Conservation (phyloP, 2,329 filamentous ascomycete species). For the Raffaelea arxii region DNA sequence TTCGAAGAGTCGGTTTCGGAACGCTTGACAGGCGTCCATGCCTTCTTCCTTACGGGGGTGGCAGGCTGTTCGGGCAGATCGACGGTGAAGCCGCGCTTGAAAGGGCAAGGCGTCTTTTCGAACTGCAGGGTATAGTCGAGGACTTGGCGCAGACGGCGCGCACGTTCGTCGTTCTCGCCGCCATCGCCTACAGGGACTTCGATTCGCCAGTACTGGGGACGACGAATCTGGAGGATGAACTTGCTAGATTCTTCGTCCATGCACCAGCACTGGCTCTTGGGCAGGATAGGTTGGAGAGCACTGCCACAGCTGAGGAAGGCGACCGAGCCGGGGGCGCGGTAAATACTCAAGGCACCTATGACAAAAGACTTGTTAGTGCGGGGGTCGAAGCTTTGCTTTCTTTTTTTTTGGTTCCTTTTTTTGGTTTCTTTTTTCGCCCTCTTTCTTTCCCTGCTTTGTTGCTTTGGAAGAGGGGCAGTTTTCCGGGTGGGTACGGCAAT, state of each 20-base stretch:
- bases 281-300: constrained; percentile 76
- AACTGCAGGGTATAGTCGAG: constrained; percentile 68
- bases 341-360: constrained; percentile 66
- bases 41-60: constrained; percentile 55
- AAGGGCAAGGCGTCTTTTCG: constrained; percentile 81
- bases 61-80: constrained; percentile 60
- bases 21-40: constrained; percentile 50
- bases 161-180: constrained; percentile 49
- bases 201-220: constrained; percentile 82
- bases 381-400: too few species aligned
- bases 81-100: constrained; percentile 66
- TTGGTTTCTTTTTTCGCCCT: too few species aligned
- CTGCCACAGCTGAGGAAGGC: constrained; percentile 81
- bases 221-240: constrained; percentile 78
- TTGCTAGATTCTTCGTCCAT: constrained; percentile 71
- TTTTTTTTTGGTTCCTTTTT: too few species aligned
- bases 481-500: too few species aligned
- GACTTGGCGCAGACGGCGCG: constrained; percentile 58
- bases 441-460: too few species aligned
- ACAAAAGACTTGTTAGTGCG: too few species aligned
- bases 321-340: constrained; percentile 75
- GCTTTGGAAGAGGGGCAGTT: too few species aligned
- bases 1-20: too few species aligned
- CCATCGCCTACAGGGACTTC: constrained; percentile 61
- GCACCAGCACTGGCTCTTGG: constrained; percentile 89